Base-by-base conservation (phyloP, 2,329 filamentous ascomycete genomes). In the Ascochyta clinopodiicola region DNA sequence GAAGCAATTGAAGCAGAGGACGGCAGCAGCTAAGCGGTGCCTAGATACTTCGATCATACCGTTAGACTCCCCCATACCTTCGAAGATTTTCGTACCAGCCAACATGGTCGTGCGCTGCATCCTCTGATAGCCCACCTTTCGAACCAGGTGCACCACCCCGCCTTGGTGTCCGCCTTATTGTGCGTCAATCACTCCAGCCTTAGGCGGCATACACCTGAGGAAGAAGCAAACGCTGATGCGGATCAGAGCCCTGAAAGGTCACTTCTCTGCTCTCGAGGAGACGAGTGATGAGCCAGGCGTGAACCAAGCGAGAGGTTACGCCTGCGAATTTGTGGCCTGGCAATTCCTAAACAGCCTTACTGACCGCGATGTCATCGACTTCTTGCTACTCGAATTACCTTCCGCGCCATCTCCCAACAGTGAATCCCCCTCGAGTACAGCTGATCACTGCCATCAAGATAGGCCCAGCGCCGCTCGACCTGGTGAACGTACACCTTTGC, bases 301-400 rank as follows among this genome's bases (percentile, higher is more conserved):
- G 29, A 85, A 86, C 53, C 84, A 89, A 53, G 84, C 88, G 13
- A 83, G 90, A 49, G 88, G 88, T 19, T 85, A 86, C 68, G 89
- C 88, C 25, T 93, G 90, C 69, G 90, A 94, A 77, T 89, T 92
- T 58, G 88, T 92, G 13, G 90, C 90, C 34, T 92, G 89, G 88
- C 84, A 90, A 35, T 91, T 92, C 64, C 79, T 93, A 32, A 86
- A 86, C 15, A 86, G 86, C 50, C 78, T 92, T 29, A 88, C 87
- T 1, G 88, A 92, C 69, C 80, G 86, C 22, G 90, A 93, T 66
- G 87, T 87, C 8, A 87, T 94, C 24, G 86, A 91, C 51, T 90
- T 82, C 66, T 88, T 91, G 51, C 82, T 92, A 31, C 88, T 88
- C 62, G 89, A 93, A 71, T 84, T 93, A 39, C 87, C 88, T 2